Conservation (phyloP, 352 stramenopile species). For the Globisporangium cylindrosporum region DNA sequence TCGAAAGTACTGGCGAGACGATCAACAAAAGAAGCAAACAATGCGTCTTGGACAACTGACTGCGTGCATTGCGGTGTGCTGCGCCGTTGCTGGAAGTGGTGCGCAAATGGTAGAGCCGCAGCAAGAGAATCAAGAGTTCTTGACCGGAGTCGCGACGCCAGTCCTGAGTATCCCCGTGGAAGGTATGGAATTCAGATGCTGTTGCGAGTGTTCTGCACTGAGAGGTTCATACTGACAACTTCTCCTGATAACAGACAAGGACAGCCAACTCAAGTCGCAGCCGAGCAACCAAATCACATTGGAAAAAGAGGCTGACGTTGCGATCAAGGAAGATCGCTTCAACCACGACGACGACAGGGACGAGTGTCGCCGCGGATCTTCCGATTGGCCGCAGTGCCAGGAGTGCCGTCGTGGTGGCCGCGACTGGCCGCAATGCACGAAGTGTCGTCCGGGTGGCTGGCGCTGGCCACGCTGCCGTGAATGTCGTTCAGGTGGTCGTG, state of each 20-base stretch:
- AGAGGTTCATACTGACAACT: not conserved
- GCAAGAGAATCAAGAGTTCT: not conserved
- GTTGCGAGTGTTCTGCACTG: not conserved
- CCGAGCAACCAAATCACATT: not conserved
- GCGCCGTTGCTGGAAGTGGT: not conserved
- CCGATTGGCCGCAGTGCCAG: not conserved
- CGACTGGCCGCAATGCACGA: not conserved
- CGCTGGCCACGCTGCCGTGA: slow-evolving; percentile 1
- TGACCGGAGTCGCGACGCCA: not conserved
- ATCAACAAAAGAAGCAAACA: not conserved
- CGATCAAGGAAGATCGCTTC: not conserved
- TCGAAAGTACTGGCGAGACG: not conserved
- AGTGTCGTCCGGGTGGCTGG: not conserved
- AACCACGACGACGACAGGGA: not conserved
- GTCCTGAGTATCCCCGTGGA: not conserved
- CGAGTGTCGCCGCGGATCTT: not conserved
- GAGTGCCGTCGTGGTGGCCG: not conserved
- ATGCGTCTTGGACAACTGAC: slow-evolving; percentile 6
- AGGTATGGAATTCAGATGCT: not conserved
- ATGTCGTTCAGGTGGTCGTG: not conserved
- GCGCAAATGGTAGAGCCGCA: not conserved
- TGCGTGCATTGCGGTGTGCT: not conserved
- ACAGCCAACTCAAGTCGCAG: not conserved
- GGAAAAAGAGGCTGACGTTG: not conserved
- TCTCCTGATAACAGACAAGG: not conserved